Evolutionary conservation across 2,329 filamentous ascomycete species (phyloP).

Genomic region (Dothidotthia symphoricarpi): DNA sequence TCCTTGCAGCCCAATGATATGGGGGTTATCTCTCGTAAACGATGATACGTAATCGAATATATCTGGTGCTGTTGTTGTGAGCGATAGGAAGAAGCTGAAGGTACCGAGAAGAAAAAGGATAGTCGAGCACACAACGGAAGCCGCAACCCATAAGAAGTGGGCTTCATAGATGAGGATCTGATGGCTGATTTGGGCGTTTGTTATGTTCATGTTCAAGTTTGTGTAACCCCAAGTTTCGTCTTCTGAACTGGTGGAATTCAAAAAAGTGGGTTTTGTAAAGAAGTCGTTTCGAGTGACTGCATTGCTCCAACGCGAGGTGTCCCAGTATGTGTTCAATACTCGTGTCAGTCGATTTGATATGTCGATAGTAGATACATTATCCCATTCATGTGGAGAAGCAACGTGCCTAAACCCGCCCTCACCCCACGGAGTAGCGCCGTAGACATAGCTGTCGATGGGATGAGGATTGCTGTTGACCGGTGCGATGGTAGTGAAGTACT

Average conservation of each 20-base stretch:
- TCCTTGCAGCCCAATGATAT: conserved; percentile 4
- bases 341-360: conserved; percentile 4
- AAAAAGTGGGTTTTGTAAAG: too few species aligned
- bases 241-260: background rate
- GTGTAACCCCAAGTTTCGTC: background rate
- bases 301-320: conserved; percentile 4
- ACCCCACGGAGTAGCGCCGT: conserved; percentile 3
- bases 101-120: conserved; percentile 4
- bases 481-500: background rate
- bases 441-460: conserved; percentile 6
- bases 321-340: conserved; percentile 5
- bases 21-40: conserved; percentile 8
- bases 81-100: conserved; percentile 1
- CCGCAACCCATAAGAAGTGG: conserved; percentile 2
- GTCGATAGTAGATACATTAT: background rate
- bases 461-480: background rate
- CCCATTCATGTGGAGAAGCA: background rate
- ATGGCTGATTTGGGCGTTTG: too few species aligned
- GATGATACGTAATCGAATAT: conserved; percentile 7
- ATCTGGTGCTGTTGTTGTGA: conserved; percentile 2
- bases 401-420: background rate
- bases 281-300: conserved; percentile 5
- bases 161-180: conserved; percentile 2
- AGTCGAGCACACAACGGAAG: too few species aligned
- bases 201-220: conserved; percentile 1